Evolutionary conservation across 306 rosid species (phyloP).

Genomic region (Cucumis hystrix): DNA sequence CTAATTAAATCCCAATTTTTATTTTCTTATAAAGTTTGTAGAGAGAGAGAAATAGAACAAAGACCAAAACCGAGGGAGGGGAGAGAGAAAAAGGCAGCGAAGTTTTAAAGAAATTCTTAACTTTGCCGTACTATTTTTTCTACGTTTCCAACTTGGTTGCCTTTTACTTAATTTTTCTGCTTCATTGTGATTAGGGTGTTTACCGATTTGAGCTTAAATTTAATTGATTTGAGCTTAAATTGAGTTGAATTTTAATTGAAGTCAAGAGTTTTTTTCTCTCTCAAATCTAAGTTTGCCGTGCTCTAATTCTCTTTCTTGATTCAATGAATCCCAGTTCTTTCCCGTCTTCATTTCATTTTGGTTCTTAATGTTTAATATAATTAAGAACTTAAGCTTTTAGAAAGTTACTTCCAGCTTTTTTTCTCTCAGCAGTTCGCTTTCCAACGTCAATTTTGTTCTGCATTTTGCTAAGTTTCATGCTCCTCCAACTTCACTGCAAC

Average conservation of each 20-base stretch:
- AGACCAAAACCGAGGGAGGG: neutral
- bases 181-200: neutral
- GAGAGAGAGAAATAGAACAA: neutral
- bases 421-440: slow-evolving; percentile 5
- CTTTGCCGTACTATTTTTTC: neutral
- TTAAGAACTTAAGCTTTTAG: slow-evolving; percentile 5
- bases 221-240: neutral
- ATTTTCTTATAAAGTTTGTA: neutral
- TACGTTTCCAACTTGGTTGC: neutral
- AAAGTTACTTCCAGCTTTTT: slow-evolving; percentile 6
- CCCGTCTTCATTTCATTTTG: slow-evolving; percentile 6
- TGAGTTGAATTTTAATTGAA: neutral
- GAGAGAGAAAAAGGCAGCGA: neutral
- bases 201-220: neutral
- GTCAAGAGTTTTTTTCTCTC: neutral
- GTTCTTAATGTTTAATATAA: neutral
- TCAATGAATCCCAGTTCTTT: slow-evolving; percentile 36
- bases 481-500: slow-evolving; percentile 25
- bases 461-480: slow-evolving; percentile 29
- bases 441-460: slow-evolving; percentile 20
- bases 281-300: slow-evolving; percentile 4
- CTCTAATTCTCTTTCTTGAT: slow-evolving; percentile 14
- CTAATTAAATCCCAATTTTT: neutral
- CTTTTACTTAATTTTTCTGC: neutral
- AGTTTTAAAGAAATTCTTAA: neutral